These are phyloP conservation scores for Sporobolus alterniflorus DNA, from an alignment of 202 grass and related monocot genomes.

Conservation along the genomic window DNA sequence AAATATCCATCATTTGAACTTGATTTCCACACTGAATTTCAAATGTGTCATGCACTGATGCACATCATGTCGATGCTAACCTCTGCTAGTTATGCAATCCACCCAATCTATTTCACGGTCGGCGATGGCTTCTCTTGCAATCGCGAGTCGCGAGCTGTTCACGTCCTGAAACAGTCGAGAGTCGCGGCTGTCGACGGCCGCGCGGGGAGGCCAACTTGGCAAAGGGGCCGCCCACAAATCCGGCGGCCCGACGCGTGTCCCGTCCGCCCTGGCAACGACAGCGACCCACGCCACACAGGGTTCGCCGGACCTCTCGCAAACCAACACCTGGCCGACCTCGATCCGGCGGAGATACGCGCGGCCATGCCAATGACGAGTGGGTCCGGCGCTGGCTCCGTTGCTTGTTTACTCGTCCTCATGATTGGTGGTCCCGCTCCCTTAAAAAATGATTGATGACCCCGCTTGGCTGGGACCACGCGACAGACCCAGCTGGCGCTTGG, in stretches of 20 bases:
- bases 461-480: background rate
- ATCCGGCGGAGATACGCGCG: constrained; percentile 31
- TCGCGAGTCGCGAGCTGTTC: constrained; percentile 26
- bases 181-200: background rate
- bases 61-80: too few relatives aligned
- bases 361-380: background rate
- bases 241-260: constrained; percentile 13
- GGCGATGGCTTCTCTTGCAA: background rate
- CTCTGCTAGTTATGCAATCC: background rate
- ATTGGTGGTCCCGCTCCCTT: constrained; percentile 21
- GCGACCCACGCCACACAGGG: constrained; percentile 3
- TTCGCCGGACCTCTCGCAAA: constrained; percentile 23
- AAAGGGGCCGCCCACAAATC: background rate
- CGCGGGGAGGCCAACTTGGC: too few relatives aligned
- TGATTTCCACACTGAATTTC: background rate
- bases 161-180: background rate
- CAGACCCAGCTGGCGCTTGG: constrained; percentile 10
- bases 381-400: background rate
- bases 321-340: constrained; percentile 28
- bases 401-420: constrained; percentile 32
- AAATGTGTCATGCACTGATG: too few relatives aligned
- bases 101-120: background rate
- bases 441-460: constrained; percentile 37
- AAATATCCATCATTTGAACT: too few relatives aligned
- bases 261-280: constrained; percentile 9